Evolutionary conservation across 2,329 filamentous ascomycete genomes (phyloP), one percentile per base, ranked within the genome.

Genomic region (Scopulariopsis brevicaulis): DNA sequence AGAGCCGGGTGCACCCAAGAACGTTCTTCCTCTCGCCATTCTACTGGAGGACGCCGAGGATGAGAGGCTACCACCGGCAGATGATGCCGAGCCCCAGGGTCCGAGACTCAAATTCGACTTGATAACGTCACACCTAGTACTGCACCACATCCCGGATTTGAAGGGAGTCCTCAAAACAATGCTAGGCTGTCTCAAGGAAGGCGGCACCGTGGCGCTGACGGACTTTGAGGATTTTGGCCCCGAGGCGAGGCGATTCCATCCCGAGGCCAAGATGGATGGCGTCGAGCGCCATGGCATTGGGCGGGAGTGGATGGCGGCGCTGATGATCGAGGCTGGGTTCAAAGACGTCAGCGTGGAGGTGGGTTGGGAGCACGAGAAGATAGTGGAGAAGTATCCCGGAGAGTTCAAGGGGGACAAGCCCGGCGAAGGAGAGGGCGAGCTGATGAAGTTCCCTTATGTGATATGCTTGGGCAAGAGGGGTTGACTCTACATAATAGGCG

Each of bases 221-320:
- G 81, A 83, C 63, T 84, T 78, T 64, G 79, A 83, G 64, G 75
- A 83, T 61, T 78, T 77, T 64, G 80, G 80, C 0, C 73, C 74
- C 0, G 75, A 76, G 51, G 77, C 79, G 1, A 69, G 74, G 35
- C 67, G 66, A 54, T 83, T 83, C 62, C 80, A 84, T 66, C 74
- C 80, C 0, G 68, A 73, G 62, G 63, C 63, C 24, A 81, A 79
- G 66, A 74, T 81, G 71, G 70, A 70, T 0, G 79, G 78, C 1
- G 80, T 83, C 1, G 77, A 81, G 66, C 66, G 77, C 55, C 78
- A 83, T 65, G 80, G 80, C 1, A 75, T 83, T 43, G 64, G 68
- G 28, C 66, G 68, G 34, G 63, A 61, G 0, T 73, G 73, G 59
- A 73, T 79, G n/a, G 55, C 48, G 3, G 18, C 25, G 3, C 56